Percentiles rank a stretch among this genome's conserved stretches.
These are phyloP conservation scores for Ambrosia trifida DNA, from an alignment of 129 eudicot species.

Conservation along the genomic window DNA sequence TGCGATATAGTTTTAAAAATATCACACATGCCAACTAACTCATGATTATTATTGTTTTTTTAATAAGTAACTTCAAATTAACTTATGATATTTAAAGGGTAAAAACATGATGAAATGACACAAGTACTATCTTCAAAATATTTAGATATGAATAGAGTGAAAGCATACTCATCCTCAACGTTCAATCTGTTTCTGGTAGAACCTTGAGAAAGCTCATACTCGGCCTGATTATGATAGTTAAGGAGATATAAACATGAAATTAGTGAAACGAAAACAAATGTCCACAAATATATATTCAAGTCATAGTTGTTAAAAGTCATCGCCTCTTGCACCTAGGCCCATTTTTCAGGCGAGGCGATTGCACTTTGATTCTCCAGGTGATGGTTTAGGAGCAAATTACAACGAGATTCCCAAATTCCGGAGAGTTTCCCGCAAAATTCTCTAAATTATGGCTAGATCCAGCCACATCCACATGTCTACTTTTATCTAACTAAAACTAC, in stretches of 20 bases:
- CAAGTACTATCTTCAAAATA: background rate
- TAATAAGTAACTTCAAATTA: background rate
- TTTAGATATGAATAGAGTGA: conserved; percentile 18
- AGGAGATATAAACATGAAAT: conserved; percentile 18
- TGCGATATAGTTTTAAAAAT: conserved; percentile 11
- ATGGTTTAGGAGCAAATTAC: no score
- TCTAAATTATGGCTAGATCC: no score
- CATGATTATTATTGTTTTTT: background rate
- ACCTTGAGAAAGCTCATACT: conserved; percentile 77
- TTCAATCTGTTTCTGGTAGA: conserved; percentile 65
- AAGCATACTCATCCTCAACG: conserved; percentile 72
- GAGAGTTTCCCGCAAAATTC: no score
- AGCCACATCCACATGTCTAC: no score
- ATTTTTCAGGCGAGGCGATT: no score
- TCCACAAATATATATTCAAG: background rate
- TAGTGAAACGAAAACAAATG: conserved; percentile 2
- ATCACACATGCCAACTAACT: background rate
- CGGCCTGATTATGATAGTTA: conserved; percentile 54
- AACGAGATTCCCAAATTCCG: no score
- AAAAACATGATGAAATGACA: background rate
- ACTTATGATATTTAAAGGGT: background rate
- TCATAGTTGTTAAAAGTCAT: no score
- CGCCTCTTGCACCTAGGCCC: no score
- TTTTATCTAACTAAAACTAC: no score
- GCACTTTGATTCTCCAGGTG: no score